Conservation (phyloP, 2,329 filamentous ascomycete species). For the Mycosphaerella sp. region DNA sequence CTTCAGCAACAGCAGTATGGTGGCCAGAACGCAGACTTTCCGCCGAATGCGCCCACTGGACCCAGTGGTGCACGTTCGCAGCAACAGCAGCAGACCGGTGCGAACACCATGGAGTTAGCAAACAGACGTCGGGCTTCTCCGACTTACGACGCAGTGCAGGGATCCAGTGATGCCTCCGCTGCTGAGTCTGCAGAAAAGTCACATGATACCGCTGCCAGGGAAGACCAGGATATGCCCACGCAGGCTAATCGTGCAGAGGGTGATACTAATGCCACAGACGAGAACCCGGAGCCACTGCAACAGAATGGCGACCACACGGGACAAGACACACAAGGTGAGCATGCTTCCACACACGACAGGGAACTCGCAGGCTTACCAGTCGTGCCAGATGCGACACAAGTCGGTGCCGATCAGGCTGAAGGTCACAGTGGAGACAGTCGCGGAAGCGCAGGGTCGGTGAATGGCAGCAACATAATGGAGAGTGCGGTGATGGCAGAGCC, state of each 20-base stretch:
- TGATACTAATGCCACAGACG: slow-evolving; percentile 27
- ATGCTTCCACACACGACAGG: not conserved
- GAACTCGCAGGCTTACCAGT: not conserved
- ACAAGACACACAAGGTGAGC: slow-evolving; percentile 15
- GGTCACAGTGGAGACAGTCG: not conserved
- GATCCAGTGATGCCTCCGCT: slow-evolving; percentile 12
- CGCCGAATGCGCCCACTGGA: slow-evolving; percentile 17
- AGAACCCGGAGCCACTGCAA: slow-evolving; percentile 10
- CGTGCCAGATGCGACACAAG: not conserved
- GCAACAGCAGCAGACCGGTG: slow-evolving; percentile 14
- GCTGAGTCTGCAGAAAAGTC: slow-evolving; percentile 12
- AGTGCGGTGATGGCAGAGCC: slow-evolving; percentile 11
- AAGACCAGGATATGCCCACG: slow-evolving; percentile 30
- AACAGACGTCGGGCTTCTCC: slow-evolving; percentile 26
- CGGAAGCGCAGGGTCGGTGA: not conserved
- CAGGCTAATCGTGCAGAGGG: slow-evolving; percentile 30
- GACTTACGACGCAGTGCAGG: slow-evolving; percentile 27
- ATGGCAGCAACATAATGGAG: slow-evolving; percentile 2
- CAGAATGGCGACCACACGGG: slow-evolving; percentile 11
- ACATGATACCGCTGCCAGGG: slow-evolving; percentile 19
- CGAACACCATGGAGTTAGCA: slow-evolving; percentile 14
- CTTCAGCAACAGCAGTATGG: slow-evolving; percentile 25
- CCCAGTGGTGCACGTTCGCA: slow-evolving; percentile 7
- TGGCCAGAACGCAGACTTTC: slow-evolving; percentile 15
- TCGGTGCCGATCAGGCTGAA: slow-evolving; percentile 2